phyloP scores from a whole-genome alignment of 805 yeast genomes.

The Lipomyces yamanashiensis region DNA sequence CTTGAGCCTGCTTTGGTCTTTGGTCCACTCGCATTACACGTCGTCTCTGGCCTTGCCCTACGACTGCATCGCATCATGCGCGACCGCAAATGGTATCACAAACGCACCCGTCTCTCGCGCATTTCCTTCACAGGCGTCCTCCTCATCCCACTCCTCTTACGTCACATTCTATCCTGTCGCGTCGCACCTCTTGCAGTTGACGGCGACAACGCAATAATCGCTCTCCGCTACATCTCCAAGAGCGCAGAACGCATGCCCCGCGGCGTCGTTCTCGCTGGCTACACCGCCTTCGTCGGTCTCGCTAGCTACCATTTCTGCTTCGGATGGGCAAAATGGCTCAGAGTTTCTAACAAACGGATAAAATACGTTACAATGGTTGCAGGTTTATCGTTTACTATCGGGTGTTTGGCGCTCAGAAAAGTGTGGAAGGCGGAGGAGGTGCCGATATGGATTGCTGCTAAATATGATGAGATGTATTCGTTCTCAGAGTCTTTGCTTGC shows the following conservation, averaged over 20 bases:
- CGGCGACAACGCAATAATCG: constrained; percentile 66
- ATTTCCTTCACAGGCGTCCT: constrained; percentile 64
- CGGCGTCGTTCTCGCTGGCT: neutral
- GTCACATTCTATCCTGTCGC: constrained; percentile 57
- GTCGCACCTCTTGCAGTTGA: constrained; percentile 58
- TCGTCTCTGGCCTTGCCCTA: constrained; percentile 56
- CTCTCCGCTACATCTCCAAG: constrained; percentile 55
- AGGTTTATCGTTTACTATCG: constrained; percentile 5
- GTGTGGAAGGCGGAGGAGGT: constrained; percentile 8
- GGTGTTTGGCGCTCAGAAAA: constrained; percentile 7
- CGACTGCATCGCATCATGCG: constrained; percentile 40
- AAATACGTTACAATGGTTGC: constrained; percentile 7
- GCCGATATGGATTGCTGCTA: constrained; percentile 20
- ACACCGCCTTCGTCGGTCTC: constrained; percentile 20
- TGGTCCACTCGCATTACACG: constrained; percentile 56
- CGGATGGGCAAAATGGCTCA: constrained; percentile 34
- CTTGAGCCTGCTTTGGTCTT: constrained; percentile 57
- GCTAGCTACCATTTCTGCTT: constrained; percentile 24
- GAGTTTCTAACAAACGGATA: constrained; percentile 1
- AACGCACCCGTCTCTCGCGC: constrained; percentile 51
- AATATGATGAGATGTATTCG: constrained; percentile 24
- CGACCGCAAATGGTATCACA: constrained; percentile 39
- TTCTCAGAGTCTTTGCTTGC: neutral
- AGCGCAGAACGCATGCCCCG: constrained; percentile 7
- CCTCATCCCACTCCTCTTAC: constrained; percentile 51